Base-by-base conservation (phyloP, 805 yeast genomes). In the Kodamaea nitidulidarum region DNA sequence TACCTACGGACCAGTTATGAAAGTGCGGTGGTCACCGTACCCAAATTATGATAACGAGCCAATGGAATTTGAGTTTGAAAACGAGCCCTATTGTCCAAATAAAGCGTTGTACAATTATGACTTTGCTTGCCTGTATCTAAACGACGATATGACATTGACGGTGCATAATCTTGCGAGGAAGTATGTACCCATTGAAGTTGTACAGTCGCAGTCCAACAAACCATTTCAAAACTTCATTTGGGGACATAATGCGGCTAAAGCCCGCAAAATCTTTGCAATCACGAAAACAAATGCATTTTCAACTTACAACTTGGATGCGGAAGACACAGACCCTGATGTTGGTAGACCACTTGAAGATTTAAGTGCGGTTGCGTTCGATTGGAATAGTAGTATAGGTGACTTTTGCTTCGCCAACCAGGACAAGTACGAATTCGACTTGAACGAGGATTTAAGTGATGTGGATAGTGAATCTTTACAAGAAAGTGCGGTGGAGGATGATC, bases 1-100 rank as follows among this genome's bases (percentile, higher is more conserved):
- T 47, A 78, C 95, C 1, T 80, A 93, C 7, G 83, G 83, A 11
- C 85, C 96, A 0, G 83, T 91, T 1, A 78, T 83, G 49, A 84
- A 80, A 48, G 88, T 82, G 0, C 60, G 81, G 20, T 88, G 95
- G 90, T 52, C 61, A 39, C 53, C 54, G 3, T 54, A 58, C 26
- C 50, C 62, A n/a, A 40, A 39, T 11, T 14, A n/a, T 9, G 12
- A 10, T 15, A 17, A 7, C 9, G 21, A 30, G 32, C n/a, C 32
- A 9, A 21, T 11, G 9, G 15, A 38, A 8, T 14, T 24, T 14
- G 54, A 53, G 28, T 43, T 41, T 29, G 27, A 54, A 21, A 31
- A 51, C 26, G 56, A 52, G 20, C 30, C 39, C 2, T 14, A 46
- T 15, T 41, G 31, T 21, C 61, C 65, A 20, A 45, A 42, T 25